Base-by-base conservation (phyloP, 768 basidiomycete genomes). In the Mycena chlorophos region DNA sequence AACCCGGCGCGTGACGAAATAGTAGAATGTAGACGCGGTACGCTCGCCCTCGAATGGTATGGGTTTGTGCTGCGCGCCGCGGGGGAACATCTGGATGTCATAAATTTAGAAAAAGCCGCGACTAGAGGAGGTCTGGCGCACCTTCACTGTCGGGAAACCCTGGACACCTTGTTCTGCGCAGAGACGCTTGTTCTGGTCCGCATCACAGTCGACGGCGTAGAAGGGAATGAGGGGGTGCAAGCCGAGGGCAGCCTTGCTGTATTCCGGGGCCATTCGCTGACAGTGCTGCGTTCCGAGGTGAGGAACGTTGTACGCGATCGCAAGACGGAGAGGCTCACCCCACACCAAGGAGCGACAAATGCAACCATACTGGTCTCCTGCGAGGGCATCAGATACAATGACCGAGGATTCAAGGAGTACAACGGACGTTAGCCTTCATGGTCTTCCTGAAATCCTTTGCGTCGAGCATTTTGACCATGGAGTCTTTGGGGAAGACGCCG, bases 271-370 rank as follows among this genome's bases (percentile, higher is more conserved):
- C 78, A 96, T 82, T 30, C 75, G 75, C 74, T 94, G 84, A 68
- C 94, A 97, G 66, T 97, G 90, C 86, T 91, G 66, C 13, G 48
- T 19, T n/a, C 23, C n/a, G 31, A 61, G 27, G 52, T 39, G 28
- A 38, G 48, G 29, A 30, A 23, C 12, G 25, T 13, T 13, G 31
- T 12, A 16, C 51, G 42, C 23, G 16, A 29, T 23, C 28, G 19
- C 26, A 29, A 45, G 17, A 23, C 20, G 8, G 1, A 16, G 17
- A 50, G 25, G 74, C 88, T 68, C 69, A 91, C 89, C 61, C 89
- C 90, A 66, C 90, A 94, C 94, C 94, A 96, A 3, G 93, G 90
- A n/a, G 94, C 94, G 13, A 94, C 88, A 66, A 95, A 97, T 1
- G 92, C 94, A 17, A 96, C 87, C 66, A 94, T 70, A 57, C 78